phyloP scores from a whole-genome alignment of 495 filamentous ascomycete genomes.

The Chaetomium cochliodes region DNA sequence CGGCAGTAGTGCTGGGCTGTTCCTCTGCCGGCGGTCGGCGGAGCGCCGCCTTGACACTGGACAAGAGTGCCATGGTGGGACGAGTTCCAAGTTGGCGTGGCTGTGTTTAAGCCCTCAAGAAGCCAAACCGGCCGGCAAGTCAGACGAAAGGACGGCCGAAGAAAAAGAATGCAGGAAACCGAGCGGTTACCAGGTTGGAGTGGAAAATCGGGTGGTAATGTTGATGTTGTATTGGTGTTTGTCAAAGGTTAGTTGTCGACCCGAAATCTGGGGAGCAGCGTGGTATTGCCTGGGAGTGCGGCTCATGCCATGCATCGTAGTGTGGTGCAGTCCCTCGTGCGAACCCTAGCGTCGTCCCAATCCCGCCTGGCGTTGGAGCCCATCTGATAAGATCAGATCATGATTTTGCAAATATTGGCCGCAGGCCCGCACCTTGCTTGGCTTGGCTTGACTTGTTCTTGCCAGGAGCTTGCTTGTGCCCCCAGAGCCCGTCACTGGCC shows the following conservation, averaged over 20 bases:
- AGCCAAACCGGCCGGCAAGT: not conserved
- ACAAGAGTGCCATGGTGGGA: not conserved
- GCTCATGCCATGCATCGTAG: not conserved
- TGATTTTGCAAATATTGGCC: not conserved
- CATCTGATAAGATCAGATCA: slow-evolving; percentile 25
- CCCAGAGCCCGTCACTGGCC: too few relatives aligned
- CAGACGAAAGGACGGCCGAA: not conserved
- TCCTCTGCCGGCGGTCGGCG: not conserved
- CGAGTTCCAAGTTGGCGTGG: too few relatives aligned
- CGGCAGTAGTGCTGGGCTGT: not conserved
- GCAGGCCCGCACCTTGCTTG: not conserved
- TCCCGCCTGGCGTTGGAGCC: not conserved
- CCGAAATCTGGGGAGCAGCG: not conserved
- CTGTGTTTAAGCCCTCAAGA: too few relatives aligned
- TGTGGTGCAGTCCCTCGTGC: too few relatives aligned
- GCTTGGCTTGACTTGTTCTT: too few relatives aligned
- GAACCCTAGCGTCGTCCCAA: not conserved
- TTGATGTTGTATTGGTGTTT: too few relatives aligned
- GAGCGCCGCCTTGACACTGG: not conserved
- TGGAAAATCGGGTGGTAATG: not conserved
- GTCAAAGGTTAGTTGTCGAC: too few relatives aligned
- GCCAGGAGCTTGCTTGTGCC: too few relatives aligned
- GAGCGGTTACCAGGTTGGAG: too few relatives aligned
- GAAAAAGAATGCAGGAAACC: not conserved
- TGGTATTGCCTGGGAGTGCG: not conserved